Evolutionary conservation across 2,329 filamentous ascomycete genomes (phyloP).

Genomic region (Pseudogymnoascus sp.): DNA sequence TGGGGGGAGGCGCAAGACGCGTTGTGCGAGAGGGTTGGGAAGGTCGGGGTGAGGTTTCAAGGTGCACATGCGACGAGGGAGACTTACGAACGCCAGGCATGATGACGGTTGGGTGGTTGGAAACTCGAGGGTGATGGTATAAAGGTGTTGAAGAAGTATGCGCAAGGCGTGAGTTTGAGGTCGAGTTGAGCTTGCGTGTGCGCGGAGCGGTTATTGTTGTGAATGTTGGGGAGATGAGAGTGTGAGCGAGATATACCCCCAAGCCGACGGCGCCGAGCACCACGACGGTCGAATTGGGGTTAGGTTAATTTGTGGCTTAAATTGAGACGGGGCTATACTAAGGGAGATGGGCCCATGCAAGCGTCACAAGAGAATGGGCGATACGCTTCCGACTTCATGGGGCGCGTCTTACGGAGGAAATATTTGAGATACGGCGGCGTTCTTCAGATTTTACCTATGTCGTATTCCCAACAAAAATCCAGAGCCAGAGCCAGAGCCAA

Average conservation of each 20-base stretch:
- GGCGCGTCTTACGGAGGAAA: neutral
- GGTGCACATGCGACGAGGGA: conserved; percentile 5
- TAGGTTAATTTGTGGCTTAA: conserved; percentile 7
- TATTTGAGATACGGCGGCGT: neutral
- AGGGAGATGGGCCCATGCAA: neutral
- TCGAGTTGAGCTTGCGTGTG: neutral
- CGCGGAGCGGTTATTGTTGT: neutral
- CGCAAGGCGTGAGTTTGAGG: neutral
- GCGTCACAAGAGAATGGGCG: neutral
- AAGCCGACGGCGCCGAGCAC: conserved; percentile 1
- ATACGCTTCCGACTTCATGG: neutral
- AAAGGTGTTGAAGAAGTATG: neutral
- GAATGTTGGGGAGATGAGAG: conserved; percentile 6
- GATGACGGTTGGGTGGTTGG: conserved; percentile 15
- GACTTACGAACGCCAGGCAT: conserved; percentile 29
- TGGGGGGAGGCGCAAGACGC: neutral
- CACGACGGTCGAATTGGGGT: neutral
- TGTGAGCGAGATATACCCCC: conserved; percentile 2
- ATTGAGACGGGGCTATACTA: conserved; percentile 6
- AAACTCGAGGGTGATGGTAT: neutral
- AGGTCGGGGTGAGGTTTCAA: conserved; percentile 3
- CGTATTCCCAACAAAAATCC: neutral
- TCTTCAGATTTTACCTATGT: neutral
- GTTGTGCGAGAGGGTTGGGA: neutral
- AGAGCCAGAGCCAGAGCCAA: neutral